phyloP scores from a whole-genome alignment of 2,329 filamentous ascomycete genomes.

The Clonostachys solani region DNA sequence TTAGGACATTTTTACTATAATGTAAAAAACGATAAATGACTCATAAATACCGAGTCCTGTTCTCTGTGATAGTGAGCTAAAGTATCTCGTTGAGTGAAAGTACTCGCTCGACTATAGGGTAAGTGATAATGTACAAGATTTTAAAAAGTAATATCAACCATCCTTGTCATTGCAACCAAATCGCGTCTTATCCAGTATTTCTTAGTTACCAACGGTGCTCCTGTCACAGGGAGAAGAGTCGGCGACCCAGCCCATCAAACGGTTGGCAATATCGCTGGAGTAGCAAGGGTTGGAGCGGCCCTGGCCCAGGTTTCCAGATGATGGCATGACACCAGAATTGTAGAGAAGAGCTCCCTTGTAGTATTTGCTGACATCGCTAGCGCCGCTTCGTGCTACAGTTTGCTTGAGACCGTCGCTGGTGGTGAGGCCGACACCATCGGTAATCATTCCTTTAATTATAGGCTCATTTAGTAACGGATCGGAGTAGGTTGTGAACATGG shows the following conservation, averaged over 20 bases:
- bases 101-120: too few species aligned
- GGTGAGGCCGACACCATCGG: conserved; percentile 27
- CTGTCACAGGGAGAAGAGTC: conserved; percentile 7
- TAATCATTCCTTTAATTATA: conserved; percentile 11
- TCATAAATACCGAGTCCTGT: too few species aligned
- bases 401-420: conserved; percentile 24
- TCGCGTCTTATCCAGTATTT: too few species aligned
- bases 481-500: background rate
- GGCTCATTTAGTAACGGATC: too few species aligned
- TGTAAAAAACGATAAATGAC: too few species aligned
- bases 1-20: too few species aligned
- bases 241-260: conserved; percentile 9
- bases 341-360: conserved; percentile 30
- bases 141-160: too few species aligned
- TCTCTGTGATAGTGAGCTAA: too few species aligned
- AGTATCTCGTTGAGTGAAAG: too few species aligned
- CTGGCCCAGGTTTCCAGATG: conserved; percentile 20
- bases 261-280: conserved; percentile 13
- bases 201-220: conserved; percentile 4
- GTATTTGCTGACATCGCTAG: conserved; percentile 16
- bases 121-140: too few species aligned
- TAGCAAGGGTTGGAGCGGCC: conserved; percentile 13
- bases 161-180: too few species aligned
- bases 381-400: conserved; percentile 18
- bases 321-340: conserved; percentile 29